These are phyloP conservation scores for Capsicum chinense DNA, from an alignment of 257 asterid genomes.

Conservation along the genomic window DNA sequence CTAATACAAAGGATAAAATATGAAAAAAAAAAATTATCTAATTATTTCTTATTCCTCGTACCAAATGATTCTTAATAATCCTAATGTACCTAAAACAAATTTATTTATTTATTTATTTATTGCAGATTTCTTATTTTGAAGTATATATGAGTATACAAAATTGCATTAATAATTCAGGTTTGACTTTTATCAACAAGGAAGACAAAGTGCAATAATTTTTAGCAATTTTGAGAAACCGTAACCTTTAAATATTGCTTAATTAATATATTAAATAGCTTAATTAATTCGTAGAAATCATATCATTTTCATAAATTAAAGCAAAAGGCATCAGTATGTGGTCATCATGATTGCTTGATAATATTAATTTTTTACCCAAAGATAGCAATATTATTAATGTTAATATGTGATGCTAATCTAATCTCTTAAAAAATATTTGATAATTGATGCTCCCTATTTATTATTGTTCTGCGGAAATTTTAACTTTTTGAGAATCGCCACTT, in stretches of 20 bases:
- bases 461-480: too few species aligned
- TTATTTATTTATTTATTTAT: too few species aligned
- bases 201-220: neutral
- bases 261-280: neutral
- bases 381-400: neutral
- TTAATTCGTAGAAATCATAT: neutral
- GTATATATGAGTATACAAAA: neutral
- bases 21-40: too few species aligned
- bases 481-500: too few species aligned
- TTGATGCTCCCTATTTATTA: constrained; percentile 15
- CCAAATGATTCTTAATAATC: too few species aligned
- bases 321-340: neutral
- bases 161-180: neutral
- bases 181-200: neutral
- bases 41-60: too few species aligned
- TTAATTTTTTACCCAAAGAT: neutral
- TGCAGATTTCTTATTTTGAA: too few species aligned
- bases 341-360: constrained; percentile 26
- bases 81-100: too few species aligned
- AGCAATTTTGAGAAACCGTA: neutral
- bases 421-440: constrained; percentile 16
- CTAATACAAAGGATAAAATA: too few species aligned
- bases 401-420: neutral
- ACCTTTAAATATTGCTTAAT: neutral
- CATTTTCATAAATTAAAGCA: neutral